These are phyloP conservation scores for Tricholoma sp. DNA, from an alignment of 768 basidiomycete species.

Conservation along the genomic window DNA sequence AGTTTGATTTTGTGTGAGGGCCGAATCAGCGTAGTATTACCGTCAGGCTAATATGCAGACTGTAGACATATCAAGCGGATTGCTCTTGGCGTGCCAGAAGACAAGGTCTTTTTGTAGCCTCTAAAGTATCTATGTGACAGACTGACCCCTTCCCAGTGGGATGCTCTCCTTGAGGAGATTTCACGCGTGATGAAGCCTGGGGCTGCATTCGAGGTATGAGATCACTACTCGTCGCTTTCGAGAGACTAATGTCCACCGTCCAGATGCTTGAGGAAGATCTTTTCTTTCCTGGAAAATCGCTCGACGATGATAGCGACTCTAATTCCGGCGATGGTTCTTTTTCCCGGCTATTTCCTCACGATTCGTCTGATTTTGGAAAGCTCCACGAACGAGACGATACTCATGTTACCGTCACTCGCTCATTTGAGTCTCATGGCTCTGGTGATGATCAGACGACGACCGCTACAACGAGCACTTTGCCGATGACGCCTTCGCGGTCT, in stretches of 20 bases:
- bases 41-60: slow-evolving; percentile 4
- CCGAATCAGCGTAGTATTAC: not conserved
- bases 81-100: slow-evolving; percentile 70
- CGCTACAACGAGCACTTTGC: slow-evolving; percentile 9
- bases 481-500: slow-evolving; percentile 17
- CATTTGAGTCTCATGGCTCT: slow-evolving; percentile 5
- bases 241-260: not conserved
- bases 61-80: slow-evolving; percentile 65
- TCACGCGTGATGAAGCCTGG: slow-evolving; percentile 69
- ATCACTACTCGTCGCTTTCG: not conserved
- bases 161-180: slow-evolving; percentile 62
- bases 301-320: slow-evolving; percentile 29
- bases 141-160: slow-evolving; percentile 44
- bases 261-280: slow-evolving; percentile 74
- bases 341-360: slow-evolving; percentile 8
- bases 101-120: slow-evolving; percentile 41
- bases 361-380: slow-evolving; percentile 3
- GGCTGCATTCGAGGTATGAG: slow-evolving; percentile 59
- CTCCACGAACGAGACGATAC: not conserved
- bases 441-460: slow-evolving; percentile 8
- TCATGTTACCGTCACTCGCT: not conserved
- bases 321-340: slow-evolving; percentile 21
- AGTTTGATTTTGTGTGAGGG: slow-evolving; percentile 75
- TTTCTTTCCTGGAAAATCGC: slow-evolving; percentile 56
- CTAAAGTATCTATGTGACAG: not conserved